A percentile compares a stretch with the other conserved stretches of the same genome.
Conservation (phyloP, 192 early-diverging fungal genomes). For the Backusella morwellensis region DNA sequence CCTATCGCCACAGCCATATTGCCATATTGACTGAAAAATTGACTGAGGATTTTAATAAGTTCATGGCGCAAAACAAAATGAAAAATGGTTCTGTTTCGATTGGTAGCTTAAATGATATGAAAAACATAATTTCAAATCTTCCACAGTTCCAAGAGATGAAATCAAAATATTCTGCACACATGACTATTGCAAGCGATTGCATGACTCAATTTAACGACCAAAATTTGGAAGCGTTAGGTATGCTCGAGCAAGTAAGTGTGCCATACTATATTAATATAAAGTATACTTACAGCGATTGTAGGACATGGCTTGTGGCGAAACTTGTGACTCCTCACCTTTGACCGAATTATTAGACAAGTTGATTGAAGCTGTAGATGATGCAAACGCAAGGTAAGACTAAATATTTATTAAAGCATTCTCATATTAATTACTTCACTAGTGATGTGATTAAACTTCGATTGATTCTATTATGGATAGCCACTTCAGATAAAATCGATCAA, state of each 20-base stretch:
- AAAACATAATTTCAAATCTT: conserved; percentile 76
- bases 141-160: conserved; percentile 90
- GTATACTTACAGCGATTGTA: conserved; percentile 14
- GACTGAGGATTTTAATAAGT: conserved; percentile 71
- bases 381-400: conserved; percentile 47
- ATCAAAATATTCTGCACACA: conserved; percentile 78
- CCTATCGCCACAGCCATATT: conserved; percentile 80
- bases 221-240: conserved; percentile 65
- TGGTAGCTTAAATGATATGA: conserved; percentile 74
- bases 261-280: neutral
- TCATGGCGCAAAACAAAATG: conserved; percentile 77
- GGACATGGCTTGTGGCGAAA: conserved; percentile 80
- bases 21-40: conserved; percentile 75
- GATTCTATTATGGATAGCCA: conserved; percentile 80
- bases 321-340: conserved; percentile 61
- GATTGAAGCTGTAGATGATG: conserved; percentile 74
- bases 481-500: conserved; percentile 65
- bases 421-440: conserved; percentile 32
- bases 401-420: neutral
- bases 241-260: conserved; percentile 71
- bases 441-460: conserved; percentile 72
- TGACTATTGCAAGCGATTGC: conserved; percentile 84
- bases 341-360: conserved; percentile 74
- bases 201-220: conserved; percentile 70
- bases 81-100: conserved; percentile 24